These are phyloP conservation scores for Russula brevipes DNA, from an alignment of 768 basidiomycete species.

Conservation along the genomic window DNA sequence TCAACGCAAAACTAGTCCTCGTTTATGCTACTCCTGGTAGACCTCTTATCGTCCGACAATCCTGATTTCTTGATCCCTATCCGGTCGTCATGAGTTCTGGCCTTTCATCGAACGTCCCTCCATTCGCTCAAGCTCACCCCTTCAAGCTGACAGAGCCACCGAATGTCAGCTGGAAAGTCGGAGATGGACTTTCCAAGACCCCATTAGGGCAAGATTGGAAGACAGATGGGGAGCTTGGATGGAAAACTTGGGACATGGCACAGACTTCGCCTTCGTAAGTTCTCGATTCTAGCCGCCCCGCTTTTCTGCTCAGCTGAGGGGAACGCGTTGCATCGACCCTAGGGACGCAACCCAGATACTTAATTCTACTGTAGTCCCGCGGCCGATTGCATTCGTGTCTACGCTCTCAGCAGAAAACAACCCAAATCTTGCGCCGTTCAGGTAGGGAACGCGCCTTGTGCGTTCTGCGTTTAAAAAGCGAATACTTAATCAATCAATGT, in stretches of 20 bases:
- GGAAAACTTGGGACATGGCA: slow-evolving; percentile 40
- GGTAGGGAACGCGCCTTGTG: slow-evolving; percentile 33
- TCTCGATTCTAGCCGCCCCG: not conserved
- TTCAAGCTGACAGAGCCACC: slow-evolving; percentile 38
- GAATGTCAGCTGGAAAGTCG: slow-evolving; percentile 41
- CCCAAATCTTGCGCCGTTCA: slow-evolving; percentile 64
- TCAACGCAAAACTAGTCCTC: not conserved
- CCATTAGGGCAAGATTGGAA: slow-evolving; percentile 30
- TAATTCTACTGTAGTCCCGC: slow-evolving; percentile 55
- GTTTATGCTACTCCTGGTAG: no score
- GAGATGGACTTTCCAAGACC: slow-evolving; percentile 34
- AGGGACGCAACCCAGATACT: slow-evolving; percentile 46
- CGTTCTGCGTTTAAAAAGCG: slow-evolving; percentile 5
- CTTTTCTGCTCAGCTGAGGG: not conserved
- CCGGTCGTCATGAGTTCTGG: not conserved
- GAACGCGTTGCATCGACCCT: slow-evolving; percentile 18
- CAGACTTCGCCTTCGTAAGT: slow-evolving; percentile 18
- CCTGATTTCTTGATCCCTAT: not conserved
- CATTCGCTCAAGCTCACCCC: slow-evolving; percentile 16
- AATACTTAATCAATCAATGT: slow-evolving; percentile 32
- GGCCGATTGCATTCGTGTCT: slow-evolving; percentile 66
- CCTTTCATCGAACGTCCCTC: not conserved
- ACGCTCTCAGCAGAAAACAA: slow-evolving; percentile 46
- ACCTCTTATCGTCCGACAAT: not conserved
- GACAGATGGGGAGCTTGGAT: slow-evolving; percentile 33